phyloP scores from a whole-genome alignment of 164 flowering plant species.

The Litsea cubeba region DNA sequence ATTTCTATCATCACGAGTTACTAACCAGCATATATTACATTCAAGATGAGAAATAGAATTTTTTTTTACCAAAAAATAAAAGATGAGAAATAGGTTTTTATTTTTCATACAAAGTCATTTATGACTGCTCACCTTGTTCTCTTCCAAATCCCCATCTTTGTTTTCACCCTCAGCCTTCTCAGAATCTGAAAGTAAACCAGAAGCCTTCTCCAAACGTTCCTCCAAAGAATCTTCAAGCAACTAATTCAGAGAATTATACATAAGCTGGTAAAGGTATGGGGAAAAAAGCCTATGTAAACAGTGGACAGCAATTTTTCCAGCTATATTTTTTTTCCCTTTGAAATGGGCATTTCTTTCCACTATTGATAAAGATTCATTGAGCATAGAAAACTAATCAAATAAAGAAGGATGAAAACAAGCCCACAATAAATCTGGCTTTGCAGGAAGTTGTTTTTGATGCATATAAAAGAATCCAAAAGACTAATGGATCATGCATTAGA shows the following conservation, averaged over 20 bases:
- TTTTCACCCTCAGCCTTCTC: slow-evolving; percentile 77
- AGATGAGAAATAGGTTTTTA: too few relatives aligned
- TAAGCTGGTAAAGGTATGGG: slow-evolving; percentile 5
- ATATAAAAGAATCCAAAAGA: too few relatives aligned
- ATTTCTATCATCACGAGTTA: too few relatives aligned
- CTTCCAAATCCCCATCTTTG: slow-evolving; percentile 81
- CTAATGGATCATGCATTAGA: too few relatives aligned
- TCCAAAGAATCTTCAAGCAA: slow-evolving; percentile 93
- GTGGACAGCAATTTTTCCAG: too few relatives aligned
- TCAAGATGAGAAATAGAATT: too few relatives aligned
- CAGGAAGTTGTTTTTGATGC: background rate
- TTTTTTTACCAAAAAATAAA: too few relatives aligned
- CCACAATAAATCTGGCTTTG: too few relatives aligned
- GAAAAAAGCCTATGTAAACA: background rate
- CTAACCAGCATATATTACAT: too few relatives aligned
- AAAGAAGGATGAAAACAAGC: background rate
- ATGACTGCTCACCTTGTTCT: slow-evolving; percentile 52
- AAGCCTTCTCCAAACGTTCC: slow-evolving; percentile 77
- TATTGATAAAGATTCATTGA: background rate
- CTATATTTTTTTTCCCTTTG: too few relatives aligned
- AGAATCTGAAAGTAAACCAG: slow-evolving; percentile 63
- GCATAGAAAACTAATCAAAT: background rate
- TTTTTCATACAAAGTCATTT: too few relatives aligned
- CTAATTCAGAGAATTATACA: slow-evolving; percentile 24
- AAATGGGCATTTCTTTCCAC: background rate